Percentiles rank a stretch among this genome's conserved stretches.
These are phyloP conservation scores for Jaapia argillacea DNA, from an alignment of 768 basidiomycete species.

Conservation along the genomic window DNA sequence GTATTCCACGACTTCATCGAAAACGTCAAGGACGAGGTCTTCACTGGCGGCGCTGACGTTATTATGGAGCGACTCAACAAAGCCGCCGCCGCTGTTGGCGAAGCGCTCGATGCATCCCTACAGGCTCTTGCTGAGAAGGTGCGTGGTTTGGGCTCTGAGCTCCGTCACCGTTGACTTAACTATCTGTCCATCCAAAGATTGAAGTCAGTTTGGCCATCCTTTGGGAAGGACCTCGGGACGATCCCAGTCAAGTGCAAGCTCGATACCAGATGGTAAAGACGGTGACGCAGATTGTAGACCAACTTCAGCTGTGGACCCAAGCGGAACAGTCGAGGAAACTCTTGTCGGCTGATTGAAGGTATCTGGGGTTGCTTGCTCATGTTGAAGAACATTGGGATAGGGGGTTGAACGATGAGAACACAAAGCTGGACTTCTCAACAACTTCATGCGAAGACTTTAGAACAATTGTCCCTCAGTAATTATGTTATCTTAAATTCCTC, in stretches of 20 bases:
- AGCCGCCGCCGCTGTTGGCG: conserved; percentile 40
- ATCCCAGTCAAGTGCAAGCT: conserved; percentile 31
- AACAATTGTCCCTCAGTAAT: no score
- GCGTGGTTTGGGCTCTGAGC: conserved; percentile 5
- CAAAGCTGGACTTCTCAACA: no score
- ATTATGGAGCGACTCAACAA: conserved; percentile 35
- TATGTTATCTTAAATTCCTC: no score
- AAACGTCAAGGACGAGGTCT: conserved; percentile 36
- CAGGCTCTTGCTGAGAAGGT: conserved; percentile 47
- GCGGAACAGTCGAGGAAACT: no score
- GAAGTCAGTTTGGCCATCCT: conserved; percentile 49
- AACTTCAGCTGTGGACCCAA: conserved; percentile 33
- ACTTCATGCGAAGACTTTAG: no score
- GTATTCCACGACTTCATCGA: conserved; percentile 37
- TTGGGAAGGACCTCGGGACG: conserved; percentile 45
- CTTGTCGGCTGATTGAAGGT: no score
- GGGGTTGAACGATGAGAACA: no score
- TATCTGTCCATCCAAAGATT: conserved; percentile 28
- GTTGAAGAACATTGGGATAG: no score
- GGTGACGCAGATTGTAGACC: conserved; percentile 28
- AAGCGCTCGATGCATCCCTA: conserved; percentile 35
- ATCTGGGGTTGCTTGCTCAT: no score
- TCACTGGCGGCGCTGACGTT: conserved; percentile 40
- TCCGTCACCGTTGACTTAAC: conserved; percentile 5
- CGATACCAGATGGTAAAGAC: conserved; percentile 29